Evolutionary conservation across 1,284 basidiomycete species (phyloP), one percentile per base, ranked within the genome.

Genomic region (Ustilago hordei): DNA sequence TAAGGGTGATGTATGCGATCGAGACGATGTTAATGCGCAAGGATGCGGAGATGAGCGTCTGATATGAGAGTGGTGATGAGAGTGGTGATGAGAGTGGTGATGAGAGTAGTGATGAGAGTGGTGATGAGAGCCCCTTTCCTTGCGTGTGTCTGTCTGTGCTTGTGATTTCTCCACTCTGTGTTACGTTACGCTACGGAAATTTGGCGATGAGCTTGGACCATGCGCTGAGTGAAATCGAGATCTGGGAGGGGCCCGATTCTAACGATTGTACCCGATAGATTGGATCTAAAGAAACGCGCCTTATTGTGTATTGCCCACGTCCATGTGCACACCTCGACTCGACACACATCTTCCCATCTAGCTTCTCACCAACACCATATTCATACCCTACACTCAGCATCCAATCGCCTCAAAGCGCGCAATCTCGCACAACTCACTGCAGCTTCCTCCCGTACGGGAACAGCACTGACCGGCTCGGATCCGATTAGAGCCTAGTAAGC

Each of bases 141-240:
- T 45, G 4, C 11, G 48, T 50, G 48, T 31, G 48, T 28, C 23
- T 50, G 48, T 28, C 15, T 41, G 39, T 15, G 15, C 15, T 41
- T 41, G 15, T 17, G 11, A 12, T 19, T 19, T 7, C 54, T 55
- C 54, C 54, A 55, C 54, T 55, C 38, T 23, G 35, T 23, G 12
- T 56, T 35, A 45, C n/a, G 43, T 45, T 45, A 45, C 43, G 34
- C 17, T 35, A 31, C 43, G 34, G 31, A 55, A 43, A 28, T 36
- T 48, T 32, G 28, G 31, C 31, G 31, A 45, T 36, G 53, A 69
- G 66, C 60, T 62, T 69, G 66, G 66, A 63, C 60, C 60, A 68
- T 68, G 59, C 65, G 55, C 38, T 35, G n/a, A 31, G 23, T 17
- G 11, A 19, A 19, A 45, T 62, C 53, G 41, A 34, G 60, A 62